Evolutionary conservation across 306 rosid genomes (phyloP).

Genomic region (Betula pendula): DNA sequence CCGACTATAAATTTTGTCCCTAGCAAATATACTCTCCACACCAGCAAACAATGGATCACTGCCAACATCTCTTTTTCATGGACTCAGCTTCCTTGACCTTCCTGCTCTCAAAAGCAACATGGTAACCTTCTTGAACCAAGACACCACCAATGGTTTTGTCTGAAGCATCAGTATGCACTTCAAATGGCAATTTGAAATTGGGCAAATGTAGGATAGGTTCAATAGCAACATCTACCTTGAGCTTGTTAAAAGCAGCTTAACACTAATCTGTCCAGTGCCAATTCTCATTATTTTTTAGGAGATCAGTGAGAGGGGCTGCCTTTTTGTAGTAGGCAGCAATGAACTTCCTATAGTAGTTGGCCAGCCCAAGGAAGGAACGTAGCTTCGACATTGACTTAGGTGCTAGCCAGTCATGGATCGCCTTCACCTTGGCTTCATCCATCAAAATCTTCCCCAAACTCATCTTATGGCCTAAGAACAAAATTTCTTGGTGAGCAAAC

Average conservation of each 20-base stretch:
- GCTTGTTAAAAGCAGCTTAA: neutral
- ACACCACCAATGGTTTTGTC: neutral
- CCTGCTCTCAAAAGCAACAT: too few species aligned
- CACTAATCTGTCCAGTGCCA: neutral
- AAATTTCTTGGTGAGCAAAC: neutral
- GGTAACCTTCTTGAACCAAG: too few species aligned
- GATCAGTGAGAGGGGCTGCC: neutral
- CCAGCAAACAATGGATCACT: too few species aligned
- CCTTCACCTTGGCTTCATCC: conserved; percentile 8
- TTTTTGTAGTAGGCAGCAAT: neutral
- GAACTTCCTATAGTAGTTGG: neutral
- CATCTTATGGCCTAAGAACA: conserved; percentile 2
- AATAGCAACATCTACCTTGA: neutral
- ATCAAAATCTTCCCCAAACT: neutral
- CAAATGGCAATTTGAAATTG: neutral
- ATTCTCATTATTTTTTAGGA: neutral
- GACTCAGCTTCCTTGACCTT: too few species aligned
- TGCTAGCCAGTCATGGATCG: neutral
- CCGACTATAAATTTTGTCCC: too few species aligned
- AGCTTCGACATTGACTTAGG: neutral
- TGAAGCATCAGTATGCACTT: neutral
- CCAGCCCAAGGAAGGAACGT: neutral
- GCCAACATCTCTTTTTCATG: too few species aligned
- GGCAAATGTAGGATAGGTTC: neutral
- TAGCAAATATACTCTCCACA: too few species aligned